Base-by-base conservation (phyloP, 345 rosid species). In the Ceriops decandra region DNA sequence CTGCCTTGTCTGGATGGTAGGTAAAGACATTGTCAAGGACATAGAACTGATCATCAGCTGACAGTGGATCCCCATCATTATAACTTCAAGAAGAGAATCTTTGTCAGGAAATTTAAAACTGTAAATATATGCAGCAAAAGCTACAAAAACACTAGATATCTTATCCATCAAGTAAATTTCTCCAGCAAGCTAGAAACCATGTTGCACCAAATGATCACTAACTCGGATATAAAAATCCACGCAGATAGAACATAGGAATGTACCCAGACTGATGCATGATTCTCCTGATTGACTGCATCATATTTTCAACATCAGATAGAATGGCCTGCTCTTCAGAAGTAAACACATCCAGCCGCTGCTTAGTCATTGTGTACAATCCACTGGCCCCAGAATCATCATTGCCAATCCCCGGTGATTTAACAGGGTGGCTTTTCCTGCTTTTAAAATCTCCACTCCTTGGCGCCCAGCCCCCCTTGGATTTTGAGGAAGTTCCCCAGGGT, bases 271-370 rank as follows among this genome's bases (percentile, higher is more conserved):
- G 77, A 73, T 79, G 97, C 88, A 86, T 78, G 56, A 90, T 84
- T 68, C 77, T 86, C 70, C 90, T 72, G 60, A 88, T 74, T 2
- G 87, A 80, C 57, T 27, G 84, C 93, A 95, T 87, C 33, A 87
- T 54, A 36, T 95, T 88, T 28, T 95, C 98, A 36, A 87, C 66
- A 6, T 74, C 93, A 4, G 77, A 71, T 26, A 95, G 86, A 61
- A 91, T 85, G 33, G 84, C 88, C 67, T 88, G 96, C 72, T 95
- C 98, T 72, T 90, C 90, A 15, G 97, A 82, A 49, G 92, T 88
- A 74, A 95, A 95, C 69, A 85, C 73, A 63, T 95, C 99, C 24
- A 91, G 49, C 66, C 90, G 85, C 53, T 87, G 97, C 62, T 93
- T 69, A 2, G 93, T 88, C 4, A 47, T 78, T 11, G 98, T 88